Evolutionary conservation across 306 rosid genomes (phyloP).

Genomic region (Cicer bijugum): DNA sequence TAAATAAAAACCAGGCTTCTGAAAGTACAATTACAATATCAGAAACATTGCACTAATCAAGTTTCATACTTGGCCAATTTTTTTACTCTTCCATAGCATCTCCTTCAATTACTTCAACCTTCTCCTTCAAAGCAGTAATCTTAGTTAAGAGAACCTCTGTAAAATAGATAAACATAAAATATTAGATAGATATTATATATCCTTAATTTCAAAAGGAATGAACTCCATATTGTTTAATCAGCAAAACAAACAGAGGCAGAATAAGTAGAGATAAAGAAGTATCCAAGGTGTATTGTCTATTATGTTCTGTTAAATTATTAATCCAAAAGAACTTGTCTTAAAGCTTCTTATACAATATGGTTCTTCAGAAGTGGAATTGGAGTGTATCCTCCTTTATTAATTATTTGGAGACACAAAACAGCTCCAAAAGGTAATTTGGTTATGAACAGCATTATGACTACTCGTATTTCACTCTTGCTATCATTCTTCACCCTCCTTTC

Average conservation of each 20-base stretch:
- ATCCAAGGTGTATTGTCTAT: too few species aligned
- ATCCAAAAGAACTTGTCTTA: too few species aligned
- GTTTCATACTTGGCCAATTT: constrained; percentile 23
- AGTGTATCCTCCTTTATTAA: too few species aligned
- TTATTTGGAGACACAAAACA: too few species aligned
- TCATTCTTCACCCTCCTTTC: too few species aligned
- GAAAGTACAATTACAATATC: constrained; percentile 20
- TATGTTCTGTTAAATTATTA: too few species aligned
- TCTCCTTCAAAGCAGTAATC: constrained; percentile 74
- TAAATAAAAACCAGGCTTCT: constrained; percentile 29
- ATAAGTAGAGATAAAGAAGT: background rate
- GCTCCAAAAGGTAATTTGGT: too few species aligned
- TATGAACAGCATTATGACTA: too few species aligned
- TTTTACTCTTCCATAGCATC: constrained; percentile 89
- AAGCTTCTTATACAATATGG: too few species aligned
- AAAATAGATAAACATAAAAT: constrained; percentile 35
- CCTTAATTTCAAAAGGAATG: constrained; percentile 5
- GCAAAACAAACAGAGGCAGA: background rate
- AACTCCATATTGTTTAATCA: constrained; percentile 5
- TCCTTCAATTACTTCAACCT: constrained; percentile 69
- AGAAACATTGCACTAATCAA: constrained; percentile 30
- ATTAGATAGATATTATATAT: constrained; percentile 36
- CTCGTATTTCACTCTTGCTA: too few species aligned
- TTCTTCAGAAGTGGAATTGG: too few species aligned
- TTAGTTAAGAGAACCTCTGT: constrained; percentile 88